Evolutionary conservation across 495 filamentous ascomycete genomes (phyloP), one percentile per base, ranked within the genome.

Genomic region (Cudoniella acicularis): DNA sequence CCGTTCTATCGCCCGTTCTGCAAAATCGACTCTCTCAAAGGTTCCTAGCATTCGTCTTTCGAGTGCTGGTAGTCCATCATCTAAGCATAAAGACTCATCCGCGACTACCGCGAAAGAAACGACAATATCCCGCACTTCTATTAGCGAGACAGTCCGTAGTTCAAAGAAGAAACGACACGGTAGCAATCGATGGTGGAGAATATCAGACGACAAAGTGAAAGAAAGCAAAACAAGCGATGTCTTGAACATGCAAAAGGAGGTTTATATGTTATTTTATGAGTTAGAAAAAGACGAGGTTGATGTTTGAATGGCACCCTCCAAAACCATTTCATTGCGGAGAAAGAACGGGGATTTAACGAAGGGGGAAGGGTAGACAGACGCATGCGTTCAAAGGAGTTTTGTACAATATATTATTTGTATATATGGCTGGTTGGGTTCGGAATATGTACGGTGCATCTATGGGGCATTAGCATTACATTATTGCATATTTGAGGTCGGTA

Each of bases 191-290:
- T 99, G 94, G 94, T 99, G 94, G 94, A 83, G 94, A 13, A 97
- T 99, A 49, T 97, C 92, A 41, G 94, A 99, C 68, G 94, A 98
- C 36, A 97, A 97, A 68, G 81, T 98, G 57, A 96, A 93, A 67
- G 93, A 97, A 67, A 87, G 90, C 56, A 94, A 88, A 72, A 98
- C 92, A 1, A 83, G 81, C 50, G 93, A 99, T 52, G 91, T 99
- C 20, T 68, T 99, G 54, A 81, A 82, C 10, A 96, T 97, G 93
- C 91, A 97, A 70, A 87, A 86, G 62, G 94, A 97, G 70, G 93
- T 97, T 0, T 99, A 98, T 70, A 73, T 99, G 64, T 75, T 99
- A 23, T 99, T 99, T 69, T 99, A 99, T 68, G 93, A 97, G 71
- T 71, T 92, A 59, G 89, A 69, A 16, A 61, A 53, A 26, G 62